Conservation (phyloP, 306 rosid genomes). For the Mucuna pruriens region DNA sequence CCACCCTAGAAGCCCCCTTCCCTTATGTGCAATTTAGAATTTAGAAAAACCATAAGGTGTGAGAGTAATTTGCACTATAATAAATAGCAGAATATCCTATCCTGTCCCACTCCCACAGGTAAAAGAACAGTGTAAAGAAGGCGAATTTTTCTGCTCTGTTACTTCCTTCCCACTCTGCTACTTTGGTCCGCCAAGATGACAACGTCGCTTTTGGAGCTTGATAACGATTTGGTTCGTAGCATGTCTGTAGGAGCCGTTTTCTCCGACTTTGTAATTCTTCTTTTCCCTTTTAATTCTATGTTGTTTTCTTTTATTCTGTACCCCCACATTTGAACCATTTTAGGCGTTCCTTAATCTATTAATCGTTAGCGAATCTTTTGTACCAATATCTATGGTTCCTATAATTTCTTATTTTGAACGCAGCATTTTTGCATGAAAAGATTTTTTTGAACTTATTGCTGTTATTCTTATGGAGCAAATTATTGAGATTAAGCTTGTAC, state of each 20-base stretch:
- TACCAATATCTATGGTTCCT: neutral
- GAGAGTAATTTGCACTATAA: too few species aligned
- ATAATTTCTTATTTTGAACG: neutral
- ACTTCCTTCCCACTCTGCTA: neutral
- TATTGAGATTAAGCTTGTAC: neutral
- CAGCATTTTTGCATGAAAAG: neutral
- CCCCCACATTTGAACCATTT: neutral
- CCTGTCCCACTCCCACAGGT: neutral
- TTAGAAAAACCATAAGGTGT: too few species aligned
- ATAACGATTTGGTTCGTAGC: constrained; percentile 69
- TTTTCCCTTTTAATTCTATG: neutral
- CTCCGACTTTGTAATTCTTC: constrained; percentile 74
- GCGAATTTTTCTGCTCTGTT: neutral
- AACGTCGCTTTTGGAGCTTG: constrained; percentile 68
- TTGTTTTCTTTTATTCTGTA: neutral
- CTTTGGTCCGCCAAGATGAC: constrained; percentile 42
- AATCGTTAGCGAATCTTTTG: neutral
- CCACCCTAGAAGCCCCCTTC: too few species aligned
- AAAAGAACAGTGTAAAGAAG: neutral
- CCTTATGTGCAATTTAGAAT: too few species aligned
- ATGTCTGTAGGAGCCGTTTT: constrained; percentile 91
- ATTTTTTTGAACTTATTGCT: neutral
- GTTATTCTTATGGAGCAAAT: neutral
- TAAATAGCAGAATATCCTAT: neutral
- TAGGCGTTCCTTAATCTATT: neutral